Percentiles rank a stretch among this genome's conserved stretches.
These are phyloP conservation scores for Austroboletus rostrupii DNA, from an alignment of 1,284 basidiomycete genomes.

Conservation along the genomic window DNA sequence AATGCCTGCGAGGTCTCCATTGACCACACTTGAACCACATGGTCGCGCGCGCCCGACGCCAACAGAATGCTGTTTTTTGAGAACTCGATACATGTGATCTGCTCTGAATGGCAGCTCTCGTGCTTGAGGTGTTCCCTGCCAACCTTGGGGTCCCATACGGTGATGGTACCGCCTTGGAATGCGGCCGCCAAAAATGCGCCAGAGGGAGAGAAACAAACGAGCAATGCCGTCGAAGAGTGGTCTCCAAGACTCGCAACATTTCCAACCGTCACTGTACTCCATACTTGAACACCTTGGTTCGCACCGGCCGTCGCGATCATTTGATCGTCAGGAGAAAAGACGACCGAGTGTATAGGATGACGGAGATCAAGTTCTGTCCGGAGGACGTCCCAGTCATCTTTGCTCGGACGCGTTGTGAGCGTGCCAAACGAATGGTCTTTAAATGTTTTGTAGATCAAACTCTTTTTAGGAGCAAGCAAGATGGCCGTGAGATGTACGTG, in stretches of 20 bases:
- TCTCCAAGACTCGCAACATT: conserved; percentile 23
- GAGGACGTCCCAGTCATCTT: background rate
- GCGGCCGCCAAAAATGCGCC: conserved; percentile 20
- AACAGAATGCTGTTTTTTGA: conserved; percentile 18
- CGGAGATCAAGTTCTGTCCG: conserved; percentile 5
- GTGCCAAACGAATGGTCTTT: conserved; percentile 11
- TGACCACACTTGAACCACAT: conserved; percentile 21
- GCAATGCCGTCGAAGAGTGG: conserved; percentile 5
- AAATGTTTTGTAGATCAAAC: conserved; percentile 10
- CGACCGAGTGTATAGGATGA: conserved; percentile 11
- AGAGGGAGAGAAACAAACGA: conserved; percentile 27
- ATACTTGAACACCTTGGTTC: conserved; percentile 22
- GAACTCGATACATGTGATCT: conserved; percentile 20
- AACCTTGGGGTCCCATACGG: conserved; percentile 24
- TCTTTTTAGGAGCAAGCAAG: background rate
- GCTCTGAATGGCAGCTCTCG: conserved; percentile 11
- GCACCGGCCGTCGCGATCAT: conserved; percentile 17
- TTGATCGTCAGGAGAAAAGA: conserved; percentile 15
- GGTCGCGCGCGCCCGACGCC: conserved; percentile 23
- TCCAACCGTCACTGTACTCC: conserved; percentile 17
- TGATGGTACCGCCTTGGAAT: conserved; percentile 14
- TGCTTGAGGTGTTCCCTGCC: conserved; percentile 22
- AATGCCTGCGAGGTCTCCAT: conserved; percentile 8
- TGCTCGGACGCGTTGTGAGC: background rate
- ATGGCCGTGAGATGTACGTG: conserved; percentile 19